A percentile compares a stretch with the other conserved stretches of the same genome.
These are phyloP conservation scores for Quercus variabilis DNA, from an alignment of 306 rosid species.

Conservation along the genomic window DNA sequence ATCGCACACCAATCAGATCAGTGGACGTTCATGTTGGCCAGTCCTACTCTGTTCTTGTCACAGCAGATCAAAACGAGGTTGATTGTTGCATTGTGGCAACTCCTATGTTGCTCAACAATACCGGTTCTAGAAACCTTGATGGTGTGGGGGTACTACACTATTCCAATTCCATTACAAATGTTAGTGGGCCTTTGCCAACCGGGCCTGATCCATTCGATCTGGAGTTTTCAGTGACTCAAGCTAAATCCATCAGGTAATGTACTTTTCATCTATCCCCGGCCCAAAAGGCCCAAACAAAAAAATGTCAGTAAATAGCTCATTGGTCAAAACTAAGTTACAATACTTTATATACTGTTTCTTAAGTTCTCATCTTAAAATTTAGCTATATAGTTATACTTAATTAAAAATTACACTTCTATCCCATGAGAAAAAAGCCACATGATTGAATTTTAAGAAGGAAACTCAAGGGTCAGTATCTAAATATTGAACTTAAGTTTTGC, in stretches of 20 bases:
- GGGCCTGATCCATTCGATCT: slow-evolving; percentile 71
- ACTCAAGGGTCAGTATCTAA: accelerated
- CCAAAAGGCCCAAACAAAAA: no score
- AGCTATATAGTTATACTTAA: no score
- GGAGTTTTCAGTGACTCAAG: slow-evolving; percentile 57
- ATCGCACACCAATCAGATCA: slow-evolving; percentile 58
- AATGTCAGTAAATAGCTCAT: no score
- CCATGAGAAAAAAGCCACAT: no score
- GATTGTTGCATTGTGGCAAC: slow-evolving; percentile 74
- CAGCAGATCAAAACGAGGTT: slow-evolving; percentile 56
- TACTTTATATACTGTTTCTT: accelerated
- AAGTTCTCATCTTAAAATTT: no score
- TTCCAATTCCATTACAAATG: slow-evolving; percentile 42
- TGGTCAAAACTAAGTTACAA: accelerated
- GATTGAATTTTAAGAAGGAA: no score
- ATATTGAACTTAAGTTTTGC: no score
- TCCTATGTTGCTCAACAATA: slow-evolving; percentile 45
- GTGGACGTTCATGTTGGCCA: slow-evolving; percentile 90
- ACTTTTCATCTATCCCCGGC: background rate
- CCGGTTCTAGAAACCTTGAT: slow-evolving; percentile 23
- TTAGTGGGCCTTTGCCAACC: slow-evolving; percentile 47
- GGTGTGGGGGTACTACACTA: slow-evolving; percentile 64
- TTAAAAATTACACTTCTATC: no score
- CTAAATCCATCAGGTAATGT: slow-evolving; percentile 64
- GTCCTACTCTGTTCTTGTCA: slow-evolving; percentile 79